Evolutionary conservation across 768 basidiomycete species (phyloP).

Genomic region (Obba rivulosa): DNA sequence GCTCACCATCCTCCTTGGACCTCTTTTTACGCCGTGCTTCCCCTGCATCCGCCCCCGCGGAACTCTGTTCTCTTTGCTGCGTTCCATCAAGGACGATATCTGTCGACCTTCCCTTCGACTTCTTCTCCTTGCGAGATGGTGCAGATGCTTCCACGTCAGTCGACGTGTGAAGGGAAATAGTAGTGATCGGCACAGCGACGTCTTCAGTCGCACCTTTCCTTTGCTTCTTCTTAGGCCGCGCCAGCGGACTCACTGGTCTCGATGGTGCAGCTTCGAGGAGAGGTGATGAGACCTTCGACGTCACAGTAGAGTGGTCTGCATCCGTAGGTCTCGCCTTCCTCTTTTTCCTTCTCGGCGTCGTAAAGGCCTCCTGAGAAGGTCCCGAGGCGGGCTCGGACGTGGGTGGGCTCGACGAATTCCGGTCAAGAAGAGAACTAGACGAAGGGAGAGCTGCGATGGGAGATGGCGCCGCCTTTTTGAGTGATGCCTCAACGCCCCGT

Average conservation of each 20-base stretch:
- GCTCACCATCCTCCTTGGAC: not conserved
- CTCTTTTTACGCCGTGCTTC: conserved; percentile 3
- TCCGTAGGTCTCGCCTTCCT: not conserved
- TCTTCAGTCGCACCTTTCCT: conserved; percentile 10
- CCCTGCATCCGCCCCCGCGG: not conserved
- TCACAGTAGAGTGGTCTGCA: too few species aligned
- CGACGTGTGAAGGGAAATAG: too few species aligned
- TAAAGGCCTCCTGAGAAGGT: too few species aligned
- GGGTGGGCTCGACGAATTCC: too few species aligned
- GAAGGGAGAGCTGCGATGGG: too few species aligned
- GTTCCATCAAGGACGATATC: not conserved
- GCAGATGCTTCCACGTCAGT: too few species aligned
- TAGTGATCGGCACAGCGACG: not conserved
- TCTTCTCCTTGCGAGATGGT: too few species aligned
- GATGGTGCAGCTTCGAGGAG: not conserved
- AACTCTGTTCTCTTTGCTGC: not conserved
- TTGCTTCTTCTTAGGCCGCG: conserved; percentile 21
- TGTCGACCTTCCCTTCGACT: not conserved
- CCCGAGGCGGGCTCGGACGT: too few species aligned
- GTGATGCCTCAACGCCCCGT: too few species aligned
- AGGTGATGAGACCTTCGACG: not conserved
- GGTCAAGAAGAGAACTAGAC: too few species aligned
- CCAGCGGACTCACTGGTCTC: not conserved
- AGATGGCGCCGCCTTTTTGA: too few species aligned
- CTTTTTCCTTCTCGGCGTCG: not conserved